Percentiles rank a stretch among this genome's conserved stretches.
Conservation (phyloP, 306 rosid genomes). For the cucumber (Cucumis sativus) region Cucumber_9930_V3 NC_026659.2:28793501-28794000, state of each 20-base stretch:
- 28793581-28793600: too few relatives aligned
- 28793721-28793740: too few relatives aligned
- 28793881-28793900: conserved; percentile 85
- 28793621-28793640: too few relatives aligned
- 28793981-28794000: conserved; percentile 64
- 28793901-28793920: conserved; percentile 72
- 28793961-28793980: conserved; percentile 58
- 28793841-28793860: conserved; percentile 84
- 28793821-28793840: conserved; percentile 56
- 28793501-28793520: background rate
- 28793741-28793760: too few relatives aligned
- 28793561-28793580: background rate
- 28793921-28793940: conserved; percentile 33
- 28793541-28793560: background rate
- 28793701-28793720: too few relatives aligned
- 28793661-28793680: too few relatives aligned
- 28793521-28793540: background rate
- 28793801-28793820: background rate
- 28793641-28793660: too few relatives aligned
- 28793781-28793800: background rate
- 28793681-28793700: too few relatives aligned
- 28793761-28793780: background rate
- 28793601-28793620: too few relatives aligned
- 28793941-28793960: conserved; percentile 19
- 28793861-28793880: conserved; percentile 76